These are phyloP conservation scores for Pythium volutum DNA, from an alignment of 352 stramenopile species.

Conservation along the genomic window DNA sequence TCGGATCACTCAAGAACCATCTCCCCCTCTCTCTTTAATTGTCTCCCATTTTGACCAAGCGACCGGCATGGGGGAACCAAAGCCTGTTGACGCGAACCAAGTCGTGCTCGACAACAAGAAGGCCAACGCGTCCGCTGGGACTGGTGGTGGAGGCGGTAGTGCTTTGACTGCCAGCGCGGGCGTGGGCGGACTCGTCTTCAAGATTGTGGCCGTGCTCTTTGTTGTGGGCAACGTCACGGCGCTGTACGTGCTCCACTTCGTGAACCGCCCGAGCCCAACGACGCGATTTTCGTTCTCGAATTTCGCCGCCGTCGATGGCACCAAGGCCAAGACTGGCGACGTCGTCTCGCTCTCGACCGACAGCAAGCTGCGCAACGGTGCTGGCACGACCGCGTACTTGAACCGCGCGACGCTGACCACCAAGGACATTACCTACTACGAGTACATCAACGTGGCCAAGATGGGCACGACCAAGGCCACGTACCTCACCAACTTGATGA, in stretches of 20 bases:
- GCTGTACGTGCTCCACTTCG: constrained; percentile 66
- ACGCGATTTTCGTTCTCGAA: constrained; percentile 41
- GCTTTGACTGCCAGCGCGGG: constrained; percentile 1
- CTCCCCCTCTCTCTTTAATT: not conserved
- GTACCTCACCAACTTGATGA: constrained; percentile 51
- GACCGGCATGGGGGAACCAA: constrained; percentile 20
- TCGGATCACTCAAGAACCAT: constrained; percentile 10
- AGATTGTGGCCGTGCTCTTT: constrained; percentile 45
- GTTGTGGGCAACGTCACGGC: constrained; percentile 58
- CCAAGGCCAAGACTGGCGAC: constrained; percentile 26
- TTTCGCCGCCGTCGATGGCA: constrained; percentile 24
- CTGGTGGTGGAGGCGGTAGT: no score
- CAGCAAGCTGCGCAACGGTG: constrained; percentile 43
- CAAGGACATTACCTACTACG: constrained; percentile 28
- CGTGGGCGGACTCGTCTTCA: constrained; percentile 11
- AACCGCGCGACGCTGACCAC: constrained; percentile 30
- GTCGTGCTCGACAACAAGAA: constrained; percentile 38
- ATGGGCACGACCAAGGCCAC: constrained; percentile 32
- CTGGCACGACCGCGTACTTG: constrained; percentile 69
- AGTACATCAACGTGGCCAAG: constrained; percentile 51
- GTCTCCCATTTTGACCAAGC: not conserved
- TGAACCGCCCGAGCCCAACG: constrained; percentile 36
- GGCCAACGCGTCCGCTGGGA: not conserved
- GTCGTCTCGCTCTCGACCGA: constrained; percentile 29
- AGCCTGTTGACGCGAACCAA: constrained; percentile 41